Evolutionary conservation across 1,284 basidiomycete genomes (phyloP).

Genomic region (Rhodotorula sp.): DNA sequence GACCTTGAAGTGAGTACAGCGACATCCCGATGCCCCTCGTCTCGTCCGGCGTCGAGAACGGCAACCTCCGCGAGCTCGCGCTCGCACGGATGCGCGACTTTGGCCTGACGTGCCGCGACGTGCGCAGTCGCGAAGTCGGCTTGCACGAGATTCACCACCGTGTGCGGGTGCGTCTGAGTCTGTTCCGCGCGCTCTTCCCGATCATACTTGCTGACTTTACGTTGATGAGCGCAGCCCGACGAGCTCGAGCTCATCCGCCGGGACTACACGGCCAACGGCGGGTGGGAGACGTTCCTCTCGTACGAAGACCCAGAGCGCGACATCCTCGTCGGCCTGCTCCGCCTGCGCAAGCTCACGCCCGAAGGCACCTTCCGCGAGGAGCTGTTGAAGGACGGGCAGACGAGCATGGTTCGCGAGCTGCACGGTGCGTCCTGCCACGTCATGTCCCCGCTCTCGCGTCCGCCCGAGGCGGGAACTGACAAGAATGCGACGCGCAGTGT

Average conservation of each 20-base stretch:
- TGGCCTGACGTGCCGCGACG: conserved; percentile 95
- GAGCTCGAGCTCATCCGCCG: conserved; percentile 94
- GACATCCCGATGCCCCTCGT: conserved; percentile 95
- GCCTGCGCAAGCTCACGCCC: conserved; percentile 83
- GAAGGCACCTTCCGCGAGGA: conserved; percentile 96
- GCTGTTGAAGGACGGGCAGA: conserved; percentile 65
- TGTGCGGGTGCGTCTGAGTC: conserved; percentile 54
- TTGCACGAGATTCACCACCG: conserved; percentile 99
- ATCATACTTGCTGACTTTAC: no score
- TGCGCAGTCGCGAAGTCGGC: conserved; percentile 96
- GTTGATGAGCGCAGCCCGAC: conserved; percentile 70
- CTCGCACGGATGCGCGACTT: conserved; percentile 99
- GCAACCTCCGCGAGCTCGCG: conserved; percentile 93
- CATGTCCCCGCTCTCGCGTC: neutral
- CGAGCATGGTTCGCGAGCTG: conserved; percentile 92
- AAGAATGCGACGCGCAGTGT: conserved; percentile 63
- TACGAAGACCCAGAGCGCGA: conserved; percentile 98
- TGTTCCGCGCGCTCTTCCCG: no score
- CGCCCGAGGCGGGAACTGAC: neutral
- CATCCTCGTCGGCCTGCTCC: conserved; percentile 90
- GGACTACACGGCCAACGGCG: conserved; percentile 91
- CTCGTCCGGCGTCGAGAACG: conserved; percentile 96
- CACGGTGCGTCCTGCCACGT: conserved; percentile 38
- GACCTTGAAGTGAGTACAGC: no score
- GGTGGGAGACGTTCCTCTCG: conserved; percentile 99